These are phyloP conservation scores for Rutstroemia sp. DNA, from an alignment of 2,329 filamentous ascomycete genomes.

Conservation along the genomic window DNA sequence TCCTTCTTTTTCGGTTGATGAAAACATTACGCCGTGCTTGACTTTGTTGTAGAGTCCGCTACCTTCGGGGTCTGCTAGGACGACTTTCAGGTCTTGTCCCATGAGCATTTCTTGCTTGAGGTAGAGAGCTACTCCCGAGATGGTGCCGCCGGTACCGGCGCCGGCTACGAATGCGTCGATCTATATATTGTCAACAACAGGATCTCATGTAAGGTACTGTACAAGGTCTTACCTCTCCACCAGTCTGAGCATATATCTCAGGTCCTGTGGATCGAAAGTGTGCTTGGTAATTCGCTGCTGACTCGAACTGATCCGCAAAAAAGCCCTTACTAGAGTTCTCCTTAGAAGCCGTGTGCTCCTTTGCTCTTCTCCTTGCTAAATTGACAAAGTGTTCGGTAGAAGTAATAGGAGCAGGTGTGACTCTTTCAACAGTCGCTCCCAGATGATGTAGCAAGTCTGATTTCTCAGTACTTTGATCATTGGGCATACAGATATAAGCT, in stretches of 20 bases:
- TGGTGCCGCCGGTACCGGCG: conserved; percentile 89
- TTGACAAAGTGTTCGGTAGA: conserved; percentile 93
- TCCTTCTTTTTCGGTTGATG: conserved; percentile 79
- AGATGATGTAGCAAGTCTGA: conserved; percentile 81
- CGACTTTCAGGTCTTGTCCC: conserved; percentile 47
- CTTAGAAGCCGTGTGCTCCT: conserved; percentile 57
- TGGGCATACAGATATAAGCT: conserved; percentile 95
- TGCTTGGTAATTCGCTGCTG: conserved; percentile 77
- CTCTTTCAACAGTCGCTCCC: conserved; percentile 86
- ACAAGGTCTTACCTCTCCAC: conserved; percentile 38
- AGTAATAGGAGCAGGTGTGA: conserved; percentile 88
- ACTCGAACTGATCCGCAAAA: conserved; percentile 97
- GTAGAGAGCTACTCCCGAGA: conserved; percentile 77
- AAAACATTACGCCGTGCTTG: conserved; percentile 93
- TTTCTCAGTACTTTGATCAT: conserved; percentile 85
- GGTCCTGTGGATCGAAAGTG: conserved; percentile 80
- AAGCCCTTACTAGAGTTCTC: conserved; percentile 66
- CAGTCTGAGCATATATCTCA: conserved; percentile 77
- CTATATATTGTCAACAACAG: conserved; percentile 11
- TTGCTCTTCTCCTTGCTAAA: conserved; percentile 68
- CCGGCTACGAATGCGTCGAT: conserved; percentile 88
- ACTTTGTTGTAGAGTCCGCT: conserved; percentile 90
- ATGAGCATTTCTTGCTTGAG: conserved; percentile 56
- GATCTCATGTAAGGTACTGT: not conserved
- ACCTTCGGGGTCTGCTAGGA: conserved; percentile 90